Conservation (phyloP, 148 eudicot species). For the Linanthus parryae region DNA sequence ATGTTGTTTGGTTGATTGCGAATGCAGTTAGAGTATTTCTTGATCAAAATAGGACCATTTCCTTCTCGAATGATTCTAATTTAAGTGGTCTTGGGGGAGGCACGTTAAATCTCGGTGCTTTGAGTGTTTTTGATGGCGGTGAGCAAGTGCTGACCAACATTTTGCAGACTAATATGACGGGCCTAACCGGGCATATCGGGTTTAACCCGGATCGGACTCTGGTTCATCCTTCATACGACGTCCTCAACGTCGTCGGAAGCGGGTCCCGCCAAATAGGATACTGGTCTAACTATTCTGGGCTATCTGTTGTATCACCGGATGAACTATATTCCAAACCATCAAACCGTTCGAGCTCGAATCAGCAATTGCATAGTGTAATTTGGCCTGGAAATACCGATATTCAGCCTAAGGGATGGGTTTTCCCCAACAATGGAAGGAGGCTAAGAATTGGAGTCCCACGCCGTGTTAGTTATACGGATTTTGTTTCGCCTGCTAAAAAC, state of each 20-base stretch:
- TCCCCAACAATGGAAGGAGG: conserved; percentile 24
- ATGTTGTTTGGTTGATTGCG: conserved; percentile 44
- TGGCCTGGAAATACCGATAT: conserved; percentile 30
- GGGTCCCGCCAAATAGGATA: conserved; percentile 19
- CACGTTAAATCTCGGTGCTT: conserved; percentile 28
- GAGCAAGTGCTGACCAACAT: conserved; percentile 19
- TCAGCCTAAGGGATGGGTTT: conserved; percentile 42
- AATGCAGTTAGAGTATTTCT: conserved; percentile 26
- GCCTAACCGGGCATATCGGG: conserved; percentile 26
- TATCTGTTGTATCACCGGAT: conserved; percentile 31
- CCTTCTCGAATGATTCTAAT: conserved; percentile 26
- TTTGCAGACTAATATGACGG: conserved; percentile 27
- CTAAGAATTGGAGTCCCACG: conserved; percentile 28
- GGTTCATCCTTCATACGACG: conserved; percentile 19
- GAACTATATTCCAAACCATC: conserved; percentile 13
- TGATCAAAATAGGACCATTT: conserved; percentile 23
- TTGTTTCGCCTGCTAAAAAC: conserved; percentile 16
- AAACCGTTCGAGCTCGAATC: conserved; percentile 21
- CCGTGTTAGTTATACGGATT: conserved; percentile 18
- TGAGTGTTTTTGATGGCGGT: conserved; percentile 38
- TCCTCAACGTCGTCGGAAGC: conserved; percentile 20
- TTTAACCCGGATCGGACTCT: conserved; percentile 17
- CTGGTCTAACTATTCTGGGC: conserved; percentile 38
- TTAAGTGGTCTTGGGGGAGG: conserved; percentile 20
- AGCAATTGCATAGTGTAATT: conserved; percentile 13